phyloP scores from a whole-genome alignment of 345 rosid genomes.

The Excoecaria cochinchinensis region DNA sequence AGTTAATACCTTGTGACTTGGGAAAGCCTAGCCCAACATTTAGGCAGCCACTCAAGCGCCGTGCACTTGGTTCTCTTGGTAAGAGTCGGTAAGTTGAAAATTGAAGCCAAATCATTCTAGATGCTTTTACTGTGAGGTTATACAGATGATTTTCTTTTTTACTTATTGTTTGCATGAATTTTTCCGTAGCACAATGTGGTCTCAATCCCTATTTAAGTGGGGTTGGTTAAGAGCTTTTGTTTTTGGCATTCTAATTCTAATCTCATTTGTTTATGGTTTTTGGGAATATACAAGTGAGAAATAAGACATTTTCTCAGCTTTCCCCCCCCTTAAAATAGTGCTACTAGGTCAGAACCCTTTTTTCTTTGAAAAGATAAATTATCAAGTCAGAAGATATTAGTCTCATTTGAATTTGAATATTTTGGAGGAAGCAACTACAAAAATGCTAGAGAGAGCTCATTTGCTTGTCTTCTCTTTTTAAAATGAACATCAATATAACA shows the following conservation, averaged over 20 bases:
- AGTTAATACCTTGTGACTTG: conserved; percentile 85
- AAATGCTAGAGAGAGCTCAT: background rate
- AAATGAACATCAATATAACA: background rate
- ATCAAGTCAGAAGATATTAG: background rate
- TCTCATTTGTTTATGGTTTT: background rate
- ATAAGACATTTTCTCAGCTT: background rate
- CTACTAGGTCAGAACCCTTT: background rate
- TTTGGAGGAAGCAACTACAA: background rate
- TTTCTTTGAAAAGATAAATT: background rate
- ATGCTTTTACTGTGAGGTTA: background rate
- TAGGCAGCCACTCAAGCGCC: conserved; percentile 61
- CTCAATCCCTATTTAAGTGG: background rate
- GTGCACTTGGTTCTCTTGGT: conserved; percentile 88
- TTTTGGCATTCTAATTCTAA: background rate
- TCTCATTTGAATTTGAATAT: background rate
- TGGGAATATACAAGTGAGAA: background rate
- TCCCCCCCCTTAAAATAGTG: too few relatives aligned
- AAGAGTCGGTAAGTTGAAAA: conserved; percentile 70
- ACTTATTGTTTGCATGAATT: background rate
- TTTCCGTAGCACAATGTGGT: background rate
- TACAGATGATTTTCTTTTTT: background rate
- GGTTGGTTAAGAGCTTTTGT: background rate
- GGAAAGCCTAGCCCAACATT: conserved; percentile 60
- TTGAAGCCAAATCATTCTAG: conserved; percentile 15
- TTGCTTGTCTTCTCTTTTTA: background rate